phyloP scores from a whole-genome alignment of 2,329 filamentous ascomycete species.

The Sclerotinia borealis region DNA sequence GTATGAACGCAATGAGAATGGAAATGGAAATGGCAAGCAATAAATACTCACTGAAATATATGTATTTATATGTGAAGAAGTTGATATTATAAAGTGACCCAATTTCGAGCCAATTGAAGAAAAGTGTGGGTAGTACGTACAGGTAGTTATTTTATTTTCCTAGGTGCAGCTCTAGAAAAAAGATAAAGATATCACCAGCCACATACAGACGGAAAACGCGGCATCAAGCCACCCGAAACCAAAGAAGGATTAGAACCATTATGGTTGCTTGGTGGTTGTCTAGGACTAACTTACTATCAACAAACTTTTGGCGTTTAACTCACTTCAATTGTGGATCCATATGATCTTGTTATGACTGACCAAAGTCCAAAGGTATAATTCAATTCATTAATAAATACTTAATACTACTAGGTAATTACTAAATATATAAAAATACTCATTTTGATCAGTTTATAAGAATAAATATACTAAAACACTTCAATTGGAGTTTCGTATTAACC shows the following conservation, averaged over 20 bases:
- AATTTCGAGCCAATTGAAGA: neutral
- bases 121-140: neutral
- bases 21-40: too few species aligned
- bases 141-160: neutral
- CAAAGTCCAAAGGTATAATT: neutral
- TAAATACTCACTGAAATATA: neutral
- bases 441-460: too few species aligned
- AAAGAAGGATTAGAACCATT: neutral
- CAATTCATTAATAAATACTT: neutral
- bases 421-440: too few species aligned
- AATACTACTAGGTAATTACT: too few species aligned
- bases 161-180: too few species aligned
- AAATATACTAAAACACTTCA: too few species aligned
- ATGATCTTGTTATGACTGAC: neutral
- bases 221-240: neutral
- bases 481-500: too few species aligned
- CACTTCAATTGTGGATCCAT: neutral
- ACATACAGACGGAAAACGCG: neutral
- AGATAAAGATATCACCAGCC: neutral
- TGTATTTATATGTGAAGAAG: neutral
- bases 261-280: slow-evolving; percentile 1
- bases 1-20: neutral
- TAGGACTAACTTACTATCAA: neutral
- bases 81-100: neutral
- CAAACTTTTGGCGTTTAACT: neutral